phyloP scores from a whole-genome alignment of 176 grass and related monocot species.

The Echinochloa phyllopogon region DNA sequence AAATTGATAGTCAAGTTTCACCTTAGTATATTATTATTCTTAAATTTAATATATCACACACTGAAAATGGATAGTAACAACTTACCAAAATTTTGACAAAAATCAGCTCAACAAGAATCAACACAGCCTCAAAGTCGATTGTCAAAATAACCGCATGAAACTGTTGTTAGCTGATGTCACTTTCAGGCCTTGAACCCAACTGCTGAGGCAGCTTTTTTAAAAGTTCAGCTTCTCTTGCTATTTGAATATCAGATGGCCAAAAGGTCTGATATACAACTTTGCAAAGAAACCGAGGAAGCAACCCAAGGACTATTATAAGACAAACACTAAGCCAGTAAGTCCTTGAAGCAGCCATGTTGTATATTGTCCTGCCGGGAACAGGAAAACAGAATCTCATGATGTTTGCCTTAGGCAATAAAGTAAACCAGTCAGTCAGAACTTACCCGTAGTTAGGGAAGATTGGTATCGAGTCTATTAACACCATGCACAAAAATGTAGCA shows the following conservation, averaged over 20 bases:
- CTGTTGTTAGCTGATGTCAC: constrained; percentile 69
- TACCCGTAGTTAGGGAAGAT: constrained; percentile 95
- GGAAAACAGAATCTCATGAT: constrained; percentile 37
- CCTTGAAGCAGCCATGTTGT: constrained; percentile 77
- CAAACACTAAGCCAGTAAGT: constrained; percentile 93
- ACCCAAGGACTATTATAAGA: constrained; percentile 89
- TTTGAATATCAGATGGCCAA: constrained; percentile 99
- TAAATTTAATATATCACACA: background rate
- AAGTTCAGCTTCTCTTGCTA: constrained; percentile 96
- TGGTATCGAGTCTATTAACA: constrained; percentile 96
- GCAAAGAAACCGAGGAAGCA: constrained; percentile 93
- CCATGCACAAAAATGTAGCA: constrained; percentile 96
- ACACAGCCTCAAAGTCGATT: constrained; percentile 29
- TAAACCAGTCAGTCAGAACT: constrained; percentile 42
- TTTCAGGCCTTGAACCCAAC: constrained; percentile 58
- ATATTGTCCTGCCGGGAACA: constrained; percentile 90
- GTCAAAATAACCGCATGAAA: constrained; percentile 47
- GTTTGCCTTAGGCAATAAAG: constrained; percentile 33
- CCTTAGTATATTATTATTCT: background rate
- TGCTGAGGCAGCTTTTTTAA: constrained; percentile 74
- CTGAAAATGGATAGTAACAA: background rate
- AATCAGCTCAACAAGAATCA: constrained; percentile 55
- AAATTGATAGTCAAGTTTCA: background rate
- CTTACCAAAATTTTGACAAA: constrained; percentile 70
- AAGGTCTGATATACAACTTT: constrained; percentile 96